Conservation (phyloP, 2,329 filamentous ascomycete species). For the Sporothrix sp. region DNA sequence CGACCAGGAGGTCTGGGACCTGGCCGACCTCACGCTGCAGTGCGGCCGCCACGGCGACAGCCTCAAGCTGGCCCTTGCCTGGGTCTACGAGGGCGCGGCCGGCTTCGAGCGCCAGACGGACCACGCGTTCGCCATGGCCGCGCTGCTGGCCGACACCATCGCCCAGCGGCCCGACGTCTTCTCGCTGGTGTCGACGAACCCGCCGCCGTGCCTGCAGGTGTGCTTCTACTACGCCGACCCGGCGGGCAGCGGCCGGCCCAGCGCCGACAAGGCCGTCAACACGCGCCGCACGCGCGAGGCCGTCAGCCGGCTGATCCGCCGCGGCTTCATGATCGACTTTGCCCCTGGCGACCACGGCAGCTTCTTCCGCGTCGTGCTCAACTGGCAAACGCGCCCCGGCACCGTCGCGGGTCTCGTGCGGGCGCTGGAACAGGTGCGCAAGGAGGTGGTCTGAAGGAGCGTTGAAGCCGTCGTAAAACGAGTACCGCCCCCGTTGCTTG, state of each 20-base stretch:
- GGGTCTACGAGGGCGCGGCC: constrained; percentile 75
- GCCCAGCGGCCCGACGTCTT: constrained; percentile 46
- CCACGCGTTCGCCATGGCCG: constrained; percentile 60
- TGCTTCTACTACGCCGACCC: constrained; percentile 72
- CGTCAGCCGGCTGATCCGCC: constrained; percentile 35
- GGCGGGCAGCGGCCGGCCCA: constrained; percentile 41
- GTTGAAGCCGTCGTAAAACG: neutral
- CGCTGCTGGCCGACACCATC: constrained; percentile 55
- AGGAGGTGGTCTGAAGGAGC: constrained; percentile 17
- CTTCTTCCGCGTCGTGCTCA: constrained; percentile 52
- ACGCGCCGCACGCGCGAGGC: constrained; percentile 40
- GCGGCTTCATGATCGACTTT: constrained; percentile 53
- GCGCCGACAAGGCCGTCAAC: constrained; percentile 34
- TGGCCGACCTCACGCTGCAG: constrained; percentile 87
- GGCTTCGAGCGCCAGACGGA: constrained; percentile 66
- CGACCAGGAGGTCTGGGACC: constrained; percentile 61
- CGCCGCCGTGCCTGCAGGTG: constrained; percentile 82
- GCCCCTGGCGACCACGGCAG: constrained; percentile 46
- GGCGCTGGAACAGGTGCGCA: constrained; percentile 40
- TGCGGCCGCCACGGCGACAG: constrained; percentile 80
- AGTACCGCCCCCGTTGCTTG: too few relatives aligned
- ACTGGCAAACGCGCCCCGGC: constrained; percentile 41
- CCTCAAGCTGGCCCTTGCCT: constrained; percentile 78
- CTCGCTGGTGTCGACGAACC: constrained; percentile 61
- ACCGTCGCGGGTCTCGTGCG: constrained; percentile 46